Conservation (phyloP, 441 rosid species). For the Syzygium malaccense region DNA sequence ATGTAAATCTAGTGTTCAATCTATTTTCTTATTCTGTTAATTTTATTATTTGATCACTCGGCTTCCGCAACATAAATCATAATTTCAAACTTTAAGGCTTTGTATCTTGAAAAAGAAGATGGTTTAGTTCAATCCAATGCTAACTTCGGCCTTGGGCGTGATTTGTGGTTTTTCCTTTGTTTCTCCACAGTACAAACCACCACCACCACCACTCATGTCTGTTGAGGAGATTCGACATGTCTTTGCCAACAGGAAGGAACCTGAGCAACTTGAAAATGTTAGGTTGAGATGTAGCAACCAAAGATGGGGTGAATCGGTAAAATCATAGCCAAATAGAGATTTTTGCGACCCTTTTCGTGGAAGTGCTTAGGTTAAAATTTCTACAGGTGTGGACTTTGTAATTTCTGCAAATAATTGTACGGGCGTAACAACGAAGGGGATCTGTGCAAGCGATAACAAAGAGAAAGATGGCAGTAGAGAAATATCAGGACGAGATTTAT, state of each 20-base stretch:
- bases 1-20: too few species aligned
- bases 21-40: too few species aligned
- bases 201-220: neutral
- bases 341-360: neutral
- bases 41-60: too few species aligned
- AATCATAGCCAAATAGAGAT: neutral
- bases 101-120: neutral
- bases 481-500: too few species aligned
- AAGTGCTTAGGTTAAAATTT: neutral
- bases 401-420: neutral
- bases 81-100: neutral
- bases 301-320: neutral
- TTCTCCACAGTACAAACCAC: neutral
- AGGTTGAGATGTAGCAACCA: neutral
- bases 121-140: neutral
- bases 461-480: too few species aligned
- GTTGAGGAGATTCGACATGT: neutral
- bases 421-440: too few species aligned
- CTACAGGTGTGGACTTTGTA: fast-evolving
- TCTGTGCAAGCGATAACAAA: neutral
- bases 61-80: neutral
- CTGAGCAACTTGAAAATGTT: neutral
- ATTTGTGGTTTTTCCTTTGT: neutral
- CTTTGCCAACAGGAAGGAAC: neutral
- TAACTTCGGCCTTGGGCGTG: neutral